Evolutionary conservation across 164 flowering plant species (phyloP), one percentile per base, ranked within the genome.

Genomic region (Paratinospora sagittata): DNA sequence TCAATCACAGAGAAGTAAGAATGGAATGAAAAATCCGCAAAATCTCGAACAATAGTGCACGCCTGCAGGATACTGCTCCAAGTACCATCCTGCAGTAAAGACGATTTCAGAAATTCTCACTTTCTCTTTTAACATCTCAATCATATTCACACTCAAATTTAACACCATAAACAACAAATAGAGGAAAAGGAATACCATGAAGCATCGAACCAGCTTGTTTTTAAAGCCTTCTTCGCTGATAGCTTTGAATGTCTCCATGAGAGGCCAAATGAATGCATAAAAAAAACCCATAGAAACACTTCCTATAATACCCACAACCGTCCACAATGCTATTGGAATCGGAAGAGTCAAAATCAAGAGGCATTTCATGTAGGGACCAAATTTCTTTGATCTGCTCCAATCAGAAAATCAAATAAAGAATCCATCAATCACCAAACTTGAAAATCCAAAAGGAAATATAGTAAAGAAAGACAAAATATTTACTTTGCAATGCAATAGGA

Each of bases 1-100:
- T 79, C 77, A 79, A 79, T 76, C 63, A 79, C 64, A 24, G 79
- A 79, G 49, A 73, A 76, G 67, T 76, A 76, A 27, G 81, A 76
- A 71, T 73, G 67, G 16, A 66, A 76, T 27, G 73, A 76, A 37
- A 79, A 75, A 70, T 79, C 79, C 2, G 68, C 67, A 26, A 79
- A 79, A 43, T 79, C 81, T 8, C 74, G 74, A 6, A 79, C 72
- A 27, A 73, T 74, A 36, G 74, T 71, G 47, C 76, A 70, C 9
- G 79, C 79, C 8, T 69, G 65, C 70, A 62, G 72, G 26, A 79
- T 19, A 55, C 73, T 67, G 66, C 67, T 65, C 72, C 75, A 73
- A 30, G 81, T 73, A 3, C 79, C 81, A 76, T 79, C 78, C 81
- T 79, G 27, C 14, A 8, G 26, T 55, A 11, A n/a, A 66, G 19